These are phyloP conservation scores for Syzygium syzygioides DNA, from an alignment of 441 rosid species.

Conservation along the genomic window DNA sequence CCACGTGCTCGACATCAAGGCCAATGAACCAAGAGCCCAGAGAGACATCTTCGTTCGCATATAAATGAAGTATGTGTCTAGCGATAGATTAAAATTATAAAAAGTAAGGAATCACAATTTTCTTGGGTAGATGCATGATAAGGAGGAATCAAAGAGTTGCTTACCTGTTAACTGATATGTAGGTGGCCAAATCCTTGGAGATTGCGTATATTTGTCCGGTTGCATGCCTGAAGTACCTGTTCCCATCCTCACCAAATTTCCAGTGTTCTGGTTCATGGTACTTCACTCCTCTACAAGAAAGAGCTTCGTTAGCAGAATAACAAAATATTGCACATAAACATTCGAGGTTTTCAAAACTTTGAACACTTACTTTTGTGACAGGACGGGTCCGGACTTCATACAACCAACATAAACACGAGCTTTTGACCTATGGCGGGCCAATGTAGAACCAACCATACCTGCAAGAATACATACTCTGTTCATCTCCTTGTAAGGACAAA, in stretches of 20 bases:
- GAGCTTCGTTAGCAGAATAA: neutral
- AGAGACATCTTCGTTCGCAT: slow-evolving; percentile 90
- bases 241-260: slow-evolving; percentile 96
- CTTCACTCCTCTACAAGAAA: slow-evolving; percentile 58
- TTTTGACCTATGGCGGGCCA: slow-evolving; percentile 83
- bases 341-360: neutral
- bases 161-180: slow-evolving; percentile 69
- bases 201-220: slow-evolving; percentile 83
- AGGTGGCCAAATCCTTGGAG: slow-evolving; percentile 87
- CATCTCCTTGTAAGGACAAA: neutral
- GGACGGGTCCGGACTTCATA: slow-evolving; percentile 95
- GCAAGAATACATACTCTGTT: neutral
- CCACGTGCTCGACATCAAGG: slow-evolving; percentile 89
- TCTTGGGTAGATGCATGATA: neutral
- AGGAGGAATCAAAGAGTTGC: neutral
- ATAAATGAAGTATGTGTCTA: slow-evolving; percentile 75
- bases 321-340: neutral
- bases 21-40: slow-evolving; percentile 97
- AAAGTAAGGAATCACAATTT: neutral
- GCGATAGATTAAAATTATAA: neutral
- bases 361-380: slow-evolving; percentile 70
- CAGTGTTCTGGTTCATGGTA: slow-evolving; percentile 91
- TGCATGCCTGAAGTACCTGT: slow-evolving; percentile 84
- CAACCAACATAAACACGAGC: slow-evolving; percentile 83
- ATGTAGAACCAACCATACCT: slow-evolving; percentile 88